Evolutionary conservation across 495 filamentous ascomycete species (phyloP).

Genomic region (Rostrohypoxylon terebratum): DNA sequence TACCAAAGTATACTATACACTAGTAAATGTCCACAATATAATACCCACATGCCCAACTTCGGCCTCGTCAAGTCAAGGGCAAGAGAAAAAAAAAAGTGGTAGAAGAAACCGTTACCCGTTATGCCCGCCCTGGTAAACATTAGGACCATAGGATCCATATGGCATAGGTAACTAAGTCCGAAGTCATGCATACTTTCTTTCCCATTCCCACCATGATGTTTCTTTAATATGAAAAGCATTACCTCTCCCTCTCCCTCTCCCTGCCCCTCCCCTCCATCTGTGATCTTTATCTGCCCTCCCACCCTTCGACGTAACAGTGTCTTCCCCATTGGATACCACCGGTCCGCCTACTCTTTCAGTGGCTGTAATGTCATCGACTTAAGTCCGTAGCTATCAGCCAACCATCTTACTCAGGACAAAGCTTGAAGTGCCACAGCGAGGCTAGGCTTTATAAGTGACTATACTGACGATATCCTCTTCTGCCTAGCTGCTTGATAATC

Average conservation of each 20-base stretch:
- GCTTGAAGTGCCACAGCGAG: slow-evolving; percentile 17
- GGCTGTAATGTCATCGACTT: slow-evolving; percentile 7
- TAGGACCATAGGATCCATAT: too few species aligned
- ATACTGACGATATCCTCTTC: slow-evolving; percentile 14
- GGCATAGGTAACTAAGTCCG: too few species aligned
- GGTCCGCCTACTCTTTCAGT: slow-evolving; percentile 19
- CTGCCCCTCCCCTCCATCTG: slow-evolving; percentile 3
- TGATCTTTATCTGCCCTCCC: slow-evolving; percentile 1
- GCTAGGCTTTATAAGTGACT: slow-evolving; percentile 17
- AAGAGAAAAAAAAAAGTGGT: slow-evolving; percentile 7
- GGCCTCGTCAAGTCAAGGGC: slow-evolving; percentile 21
- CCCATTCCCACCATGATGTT: slow-evolving; percentile 33
- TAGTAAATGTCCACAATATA: slow-evolving; percentile 5
- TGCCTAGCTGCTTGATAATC: slow-evolving; percentile 7
- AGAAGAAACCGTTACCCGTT: slow-evolving; percentile 20
- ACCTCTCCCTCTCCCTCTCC: too few species aligned
- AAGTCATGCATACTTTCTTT: slow-evolving; percentile 21
- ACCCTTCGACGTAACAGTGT: slow-evolving; percentile 30
- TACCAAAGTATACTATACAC: slow-evolving; percentile 11
- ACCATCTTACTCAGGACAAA: slow-evolving; percentile 8
- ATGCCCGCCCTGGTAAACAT: neutral
- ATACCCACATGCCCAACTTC: slow-evolving; percentile 21
- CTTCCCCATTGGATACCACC: slow-evolving; percentile 16
- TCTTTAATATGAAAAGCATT: slow-evolving; percentile 30
- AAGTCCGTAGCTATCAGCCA: slow-evolving; percentile 8